Evolutionary conservation across 208 protist species (phyloP), one percentile per base, ranked within the genome.

Genomic region (Angomonas deanei): DNA sequence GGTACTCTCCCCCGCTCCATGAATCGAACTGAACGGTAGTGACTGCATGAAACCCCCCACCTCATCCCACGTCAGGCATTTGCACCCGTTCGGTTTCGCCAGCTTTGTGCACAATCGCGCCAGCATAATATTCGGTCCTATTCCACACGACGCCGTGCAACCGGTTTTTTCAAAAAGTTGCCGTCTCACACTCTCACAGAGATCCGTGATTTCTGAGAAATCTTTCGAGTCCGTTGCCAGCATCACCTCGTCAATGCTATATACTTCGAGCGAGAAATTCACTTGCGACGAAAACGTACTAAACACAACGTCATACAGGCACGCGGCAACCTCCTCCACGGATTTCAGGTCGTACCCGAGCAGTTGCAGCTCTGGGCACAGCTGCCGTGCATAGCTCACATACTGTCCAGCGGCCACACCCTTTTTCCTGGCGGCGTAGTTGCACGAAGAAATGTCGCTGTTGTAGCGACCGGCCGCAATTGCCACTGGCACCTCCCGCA

Each of bases 341-440:
- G 74, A 66, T 30, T 86, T 68, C 19, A 98, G 80, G 66, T 98
- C 89, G 64, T 98, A 97, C 33, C 86, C 85, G 15, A 97, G 53
- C 11, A 84, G 82, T 3, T 89, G 66, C n/a, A 98, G 69, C 10
- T 92, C 69, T 17, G 91, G 91, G 62, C 96, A 98, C 10, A 88
- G 57, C 66, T 83, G 74, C 48, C 74, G 74, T 19, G 94, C 96
- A 15, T 76, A 47, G 59, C 80, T 86, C 26, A 96, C 82, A 76
- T 94, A 97, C 94, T 97, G 97, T 19, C 94, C 96, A 23, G 86
- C 89, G 31, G 62, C 78, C 6, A 98, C 77, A 21, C 95, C 95
- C 58, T 66, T 83, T 1, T 74, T 70, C 28, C 93, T 84, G 1
- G 95, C 93, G 42, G 86, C 67, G 65, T 98, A 98, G 74, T 97